Evolutionary conservation across 805 yeast genomes (phyloP), one percentile per base, ranked within the genome.

Genomic region (Myxozyma sirexii): DNA sequence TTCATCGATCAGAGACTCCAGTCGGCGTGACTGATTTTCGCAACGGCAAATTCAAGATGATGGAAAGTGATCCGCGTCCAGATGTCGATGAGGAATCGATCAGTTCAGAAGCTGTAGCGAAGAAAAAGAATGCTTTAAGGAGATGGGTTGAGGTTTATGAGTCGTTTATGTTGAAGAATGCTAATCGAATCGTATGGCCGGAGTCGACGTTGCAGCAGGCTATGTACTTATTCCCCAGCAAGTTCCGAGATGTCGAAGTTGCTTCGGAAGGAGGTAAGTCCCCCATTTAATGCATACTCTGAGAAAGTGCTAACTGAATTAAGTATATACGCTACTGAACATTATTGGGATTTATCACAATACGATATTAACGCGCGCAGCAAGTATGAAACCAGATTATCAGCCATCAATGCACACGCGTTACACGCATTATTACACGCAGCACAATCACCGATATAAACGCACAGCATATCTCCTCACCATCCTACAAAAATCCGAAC

Each of bases 301-400:
- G 4, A 38, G 17, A 3, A 38, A 1, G 13, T 10, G 2, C 33
- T 17, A 50, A 38, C 17, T 17, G 29, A 23, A 15, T 44, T 5
- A 8, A 65, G 67, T 69, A 7, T 73, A 68, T 31, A 68, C 77
- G 6, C 46, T 62, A 4, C 64, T 75, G n/a, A 71, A 73, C 55
- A 66, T 76, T 6, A 56, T 76, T 33, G 75, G 75, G 13, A 42
- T 73, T 23, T 76, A 75, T 61, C 77, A 76, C 56, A 76, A 76
- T 65, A 66, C 73, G 15, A 67, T 76, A 13, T 63, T 76, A 4
- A 69, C 73, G 7, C 64, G 68, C 6, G 72, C 75, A 1, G 65
- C 71, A 3, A 44, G 60, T 1, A 19, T 42, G 2, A 42, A 43
- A 3, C 12, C 52, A 7, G 17, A 41, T n/a, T 66, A 69, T n/a